These are phyloP conservation scores for Durotheca rogersii DNA, from an alignment of 495 filamentous ascomycete species.

Conservation along the genomic window DNA sequence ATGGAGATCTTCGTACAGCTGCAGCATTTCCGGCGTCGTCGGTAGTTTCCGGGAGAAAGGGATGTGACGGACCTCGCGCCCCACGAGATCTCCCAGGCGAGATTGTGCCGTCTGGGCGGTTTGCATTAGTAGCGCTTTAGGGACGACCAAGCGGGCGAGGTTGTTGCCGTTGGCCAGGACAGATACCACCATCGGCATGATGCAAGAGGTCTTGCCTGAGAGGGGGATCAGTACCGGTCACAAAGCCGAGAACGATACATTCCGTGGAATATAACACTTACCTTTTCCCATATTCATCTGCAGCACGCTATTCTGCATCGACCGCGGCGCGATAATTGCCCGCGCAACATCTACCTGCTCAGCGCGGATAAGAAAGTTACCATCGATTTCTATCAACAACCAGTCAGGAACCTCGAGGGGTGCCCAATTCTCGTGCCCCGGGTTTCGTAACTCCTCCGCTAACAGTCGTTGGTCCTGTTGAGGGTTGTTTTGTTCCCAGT, in stretches of 20 bases:
- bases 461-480: slow-evolving; percentile 21
- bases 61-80: slow-evolving; percentile 47
- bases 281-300: slow-evolving; percentile 59
- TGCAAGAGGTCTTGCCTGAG: slow-evolving; percentile 53
- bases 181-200: slow-evolving; percentile 55
- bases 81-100: slow-evolving; percentile 50
- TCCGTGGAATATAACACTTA: slow-evolving; percentile 15
- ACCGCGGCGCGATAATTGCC: slow-evolving; percentile 50
- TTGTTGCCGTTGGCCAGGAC: slow-evolving; percentile 48
- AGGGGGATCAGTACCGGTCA: not conserved
- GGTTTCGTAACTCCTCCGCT: slow-evolving; percentile 43
- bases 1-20: slow-evolving; percentile 42
- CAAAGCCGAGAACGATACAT: not conserved
- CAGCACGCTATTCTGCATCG: slow-evolving; percentile 51
- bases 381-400: slow-evolving; percentile 60
- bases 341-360: slow-evolving; percentile 56
- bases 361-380: slow-evolving; percentile 51
- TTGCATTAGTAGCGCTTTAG: slow-evolving; percentile 53
- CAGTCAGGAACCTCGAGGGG: slow-evolving; percentile 51
- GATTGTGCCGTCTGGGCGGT: slow-evolving; percentile 51
- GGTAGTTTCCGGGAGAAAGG: slow-evolving; percentile 53
- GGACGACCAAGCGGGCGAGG: slow-evolving; percentile 51
- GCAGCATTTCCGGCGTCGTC: slow-evolving; percentile 32
- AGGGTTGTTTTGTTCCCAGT: no score
- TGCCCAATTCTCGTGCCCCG: slow-evolving; percentile 55